Evolutionary conservation across 1,139 yeast genomes (phyloP), one percentile per base, ranked within the genome.

Genomic region (Debaryomycetaceae sp.): DNA sequence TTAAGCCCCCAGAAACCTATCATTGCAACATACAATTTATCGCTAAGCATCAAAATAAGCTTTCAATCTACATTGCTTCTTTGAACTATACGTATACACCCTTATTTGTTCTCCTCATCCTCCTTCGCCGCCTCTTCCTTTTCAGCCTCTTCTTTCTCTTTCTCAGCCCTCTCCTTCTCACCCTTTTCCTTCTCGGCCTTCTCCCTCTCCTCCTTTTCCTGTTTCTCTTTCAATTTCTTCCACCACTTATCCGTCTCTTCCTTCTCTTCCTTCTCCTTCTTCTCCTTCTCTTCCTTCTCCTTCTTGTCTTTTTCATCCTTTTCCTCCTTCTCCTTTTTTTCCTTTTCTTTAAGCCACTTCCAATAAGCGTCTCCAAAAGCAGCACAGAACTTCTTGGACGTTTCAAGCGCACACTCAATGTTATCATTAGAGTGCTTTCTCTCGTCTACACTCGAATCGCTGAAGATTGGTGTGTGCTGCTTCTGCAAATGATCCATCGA

Each of bases 351-450:
- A 7, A 18, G 10, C 6, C 8, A 18, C 10, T 6, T 7, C 20
- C 20, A 18, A 18, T 18, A 18, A 7, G 6, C 10, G 10, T 6
- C 20, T 6, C 20, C 20, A 10, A 18, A 18, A 10, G 20, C 6
- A 10, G 20, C 20, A 18, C 64, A 58, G 35, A 51, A 55, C 11
- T 44, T 31, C 4, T 30, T 28, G 2, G 62, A 55, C 2, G 35
- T 41, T 11, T 41, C 34, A 26, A 57, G 32, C 2, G 62, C 63
- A 44, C 64, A 58, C 2, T 38, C 40, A 5, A 58, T 44, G 31
- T 53, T 55, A 28, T 55, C 56, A 29, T 55, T 47, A 6, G 20
- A 18, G 10, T 18, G 20, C 8, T 10, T 18, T 10, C 20, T 52
- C 36, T 32, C 51, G 1, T 59, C 59, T 7, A 33, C 25, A 6